Evolutionary conservation across 1,139 yeast species (phyloP), one percentile per base, ranked within the genome.

Genomic region (Taphrina betulina): DNA sequence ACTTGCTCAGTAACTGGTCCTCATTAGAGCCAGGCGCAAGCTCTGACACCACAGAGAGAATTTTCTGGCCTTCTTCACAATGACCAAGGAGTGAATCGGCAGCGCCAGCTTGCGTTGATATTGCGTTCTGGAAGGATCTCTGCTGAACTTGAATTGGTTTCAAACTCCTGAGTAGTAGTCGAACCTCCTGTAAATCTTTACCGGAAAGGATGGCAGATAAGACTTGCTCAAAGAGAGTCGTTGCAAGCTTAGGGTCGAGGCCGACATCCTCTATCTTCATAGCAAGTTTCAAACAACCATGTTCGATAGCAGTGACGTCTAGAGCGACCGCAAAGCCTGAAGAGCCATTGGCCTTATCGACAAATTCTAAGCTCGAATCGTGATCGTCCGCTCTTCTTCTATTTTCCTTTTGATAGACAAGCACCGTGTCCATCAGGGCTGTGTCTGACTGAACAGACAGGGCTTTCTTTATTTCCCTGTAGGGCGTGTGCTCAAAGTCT

Each of bases 391-490:
- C 40, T n/a, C n/a, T n/a, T n/a, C n/a, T n/a, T n/a, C n/a, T n/a
- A 29, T 24, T 19, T 3, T 35, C 17, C 3, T 35, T 35, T 23
- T 61, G 61, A 43, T 53, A 63, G 19, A 59, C 63, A 35, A 62
- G 59, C 12, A 63, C 29, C 5, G 61, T 40, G 33, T 63, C 58
- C 23, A 62, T 51, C 5, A 63, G 46, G 1, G 37, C 40, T 1
- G 5, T 16, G 8, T 38, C 44, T 1, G 57, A 17, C 2, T 56
- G 46, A 3, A 57, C 36, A 4, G 52, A 41, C n/a, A 60, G 31
- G 59, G 59, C 58, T 42, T 62, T 63, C 36, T 56, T 58, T 17
- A 63, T 56, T 5, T 43, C 28, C 10, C 64, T 46, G 5, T 62
- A 52, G 2, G 65, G 62, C 5, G 61, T 60, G 29, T 58, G 60